Evolutionary conservation across 441 rosid genomes (phyloP).

Genomic region (Croton setiger): DNA sequence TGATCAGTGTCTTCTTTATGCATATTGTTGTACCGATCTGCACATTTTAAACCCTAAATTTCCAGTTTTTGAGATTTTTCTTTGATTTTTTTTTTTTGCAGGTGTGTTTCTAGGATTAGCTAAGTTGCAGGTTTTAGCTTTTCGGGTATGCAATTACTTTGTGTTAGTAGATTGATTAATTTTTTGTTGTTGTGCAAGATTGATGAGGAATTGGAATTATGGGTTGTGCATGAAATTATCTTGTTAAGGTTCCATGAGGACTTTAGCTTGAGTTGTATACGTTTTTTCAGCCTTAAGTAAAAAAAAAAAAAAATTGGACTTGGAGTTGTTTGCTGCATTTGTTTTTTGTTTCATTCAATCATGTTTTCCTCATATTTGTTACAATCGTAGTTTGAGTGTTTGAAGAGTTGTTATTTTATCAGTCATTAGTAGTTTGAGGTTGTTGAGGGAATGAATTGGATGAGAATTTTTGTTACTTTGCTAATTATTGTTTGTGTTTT

Average conservation of each 20-base stretch:
- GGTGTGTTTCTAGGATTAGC: conserved; percentile 1
- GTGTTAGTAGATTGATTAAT: not conserved
- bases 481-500: conserved; percentile 7
- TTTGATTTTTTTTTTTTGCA: not conserved
- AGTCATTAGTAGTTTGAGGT: not conserved
- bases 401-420: not conserved
- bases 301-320: too few relatives aligned
- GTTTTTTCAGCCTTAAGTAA: not conserved
- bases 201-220: not conserved
- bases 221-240: too few relatives aligned
- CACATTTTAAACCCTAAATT: not conserved
- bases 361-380: not conserved
- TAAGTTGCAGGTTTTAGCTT: not conserved
- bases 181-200: not conserved
- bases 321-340: too few relatives aligned
- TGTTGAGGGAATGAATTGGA: not conserved
- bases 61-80: not conserved
- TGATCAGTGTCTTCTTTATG: not conserved
- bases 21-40: not conserved
- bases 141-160: not conserved
- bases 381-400: not conserved
- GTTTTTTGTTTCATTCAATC: not conserved
- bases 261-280: not conserved
- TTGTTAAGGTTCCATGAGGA: too few relatives aligned
- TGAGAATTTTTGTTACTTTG: not conserved